Evolutionary conservation across 2,329 filamentous ascomycete genomes (phyloP).

Genomic region (Botryotinia globosa): DNA sequence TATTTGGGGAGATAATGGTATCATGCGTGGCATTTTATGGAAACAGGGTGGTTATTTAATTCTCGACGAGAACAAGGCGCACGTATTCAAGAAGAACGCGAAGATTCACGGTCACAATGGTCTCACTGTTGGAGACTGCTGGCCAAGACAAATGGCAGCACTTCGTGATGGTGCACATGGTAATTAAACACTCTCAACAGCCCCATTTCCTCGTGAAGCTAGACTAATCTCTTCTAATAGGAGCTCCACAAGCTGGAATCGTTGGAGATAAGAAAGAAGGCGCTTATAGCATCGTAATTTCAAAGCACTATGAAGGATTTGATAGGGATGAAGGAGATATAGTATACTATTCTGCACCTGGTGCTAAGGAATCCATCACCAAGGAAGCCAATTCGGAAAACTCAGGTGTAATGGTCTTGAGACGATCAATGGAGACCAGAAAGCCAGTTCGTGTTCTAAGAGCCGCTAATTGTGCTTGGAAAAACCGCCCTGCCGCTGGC

Average conservation of each 20-base stretch:
- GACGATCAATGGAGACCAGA: neutral
- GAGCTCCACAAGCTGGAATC: neutral
- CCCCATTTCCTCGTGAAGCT: neutral
- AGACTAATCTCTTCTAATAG: neutral
- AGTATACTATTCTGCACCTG: neutral
- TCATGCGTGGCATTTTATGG: neutral
- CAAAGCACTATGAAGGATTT: neutral
- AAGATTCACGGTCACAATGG: neutral
- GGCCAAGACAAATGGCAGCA: neutral
- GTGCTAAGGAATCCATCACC: neutral
- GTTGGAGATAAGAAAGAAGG: neutral
- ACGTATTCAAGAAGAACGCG: no score
- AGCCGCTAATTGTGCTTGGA: neutral
- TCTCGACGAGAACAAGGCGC: no score
- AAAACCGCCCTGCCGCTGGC: neutral
- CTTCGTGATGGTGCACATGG: constrained; percentile 14
- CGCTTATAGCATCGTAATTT: neutral
- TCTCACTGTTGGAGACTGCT: neutral
- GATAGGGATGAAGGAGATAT: neutral
- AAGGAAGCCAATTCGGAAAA: neutral
- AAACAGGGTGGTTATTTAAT: no score
- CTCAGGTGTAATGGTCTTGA: neutral
- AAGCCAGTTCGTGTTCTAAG: neutral
- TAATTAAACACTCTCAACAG: neutral
- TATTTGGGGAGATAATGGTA: neutral